A percentile compares a stretch with the other conserved stretches of the same genome.
Evolutionary conservation across 495 filamentous ascomycete genomes (phyloP).

Genomic region (Neurospora hispaniola): DNA sequence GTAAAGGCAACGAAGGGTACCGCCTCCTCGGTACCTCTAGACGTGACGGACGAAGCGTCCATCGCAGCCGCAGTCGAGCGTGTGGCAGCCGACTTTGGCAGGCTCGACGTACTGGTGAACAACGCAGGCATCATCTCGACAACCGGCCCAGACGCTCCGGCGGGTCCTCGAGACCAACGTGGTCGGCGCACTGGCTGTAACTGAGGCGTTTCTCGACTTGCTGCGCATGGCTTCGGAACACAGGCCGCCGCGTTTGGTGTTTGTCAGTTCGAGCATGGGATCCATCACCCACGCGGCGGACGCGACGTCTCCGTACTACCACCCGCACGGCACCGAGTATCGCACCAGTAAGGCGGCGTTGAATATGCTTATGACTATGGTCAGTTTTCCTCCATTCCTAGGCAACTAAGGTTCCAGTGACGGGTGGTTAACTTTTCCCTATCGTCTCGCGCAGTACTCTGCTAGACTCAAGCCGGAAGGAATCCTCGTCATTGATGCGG

Average conservation of each 20-base stretch:
- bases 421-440: neutral
- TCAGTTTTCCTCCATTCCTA: neutral
- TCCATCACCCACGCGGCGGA: neutral
- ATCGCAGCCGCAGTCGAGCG: neutral
- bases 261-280: neutral
- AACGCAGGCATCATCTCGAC: neutral
- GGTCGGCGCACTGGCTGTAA: neutral
- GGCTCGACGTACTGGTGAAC: neutral
- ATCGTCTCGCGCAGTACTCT: neutral
- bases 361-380: neutral
- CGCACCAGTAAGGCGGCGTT: neutral
- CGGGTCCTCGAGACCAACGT: neutral
- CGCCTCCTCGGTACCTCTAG: neutral
- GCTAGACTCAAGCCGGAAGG: neutral
- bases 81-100: neutral
- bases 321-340: neutral
- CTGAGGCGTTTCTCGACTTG: neutral
- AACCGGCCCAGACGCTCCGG: neutral
- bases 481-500: neutral
- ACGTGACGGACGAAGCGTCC: neutral
- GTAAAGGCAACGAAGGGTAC: neutral
- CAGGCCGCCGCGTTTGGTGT: neutral
- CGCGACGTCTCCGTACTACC: neutral
- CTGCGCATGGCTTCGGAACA: neutral
- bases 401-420: neutral